Conservation (phyloP, 2,329 filamentous ascomycete species). For the Alternaria infectoria region DNA sequence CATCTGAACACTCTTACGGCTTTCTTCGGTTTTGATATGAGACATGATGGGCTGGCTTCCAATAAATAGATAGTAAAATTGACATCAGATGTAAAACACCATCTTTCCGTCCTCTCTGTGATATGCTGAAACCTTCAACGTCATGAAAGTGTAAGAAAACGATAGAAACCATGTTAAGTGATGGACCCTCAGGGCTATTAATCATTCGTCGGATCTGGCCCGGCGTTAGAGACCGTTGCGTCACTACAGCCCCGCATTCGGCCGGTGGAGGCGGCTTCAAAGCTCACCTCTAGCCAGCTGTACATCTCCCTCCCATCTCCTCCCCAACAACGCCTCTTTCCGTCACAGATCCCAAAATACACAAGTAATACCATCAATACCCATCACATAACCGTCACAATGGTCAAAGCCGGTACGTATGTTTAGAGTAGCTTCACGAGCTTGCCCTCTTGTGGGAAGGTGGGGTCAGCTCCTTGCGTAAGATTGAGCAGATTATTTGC, state of each 20-base stretch:
- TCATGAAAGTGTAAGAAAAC: constrained; percentile 1
- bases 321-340: constrained; percentile 14
- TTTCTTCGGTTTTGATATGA: constrained; percentile 11
- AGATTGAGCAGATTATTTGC: constrained; percentile 66
- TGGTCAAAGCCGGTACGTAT: constrained; percentile 95
- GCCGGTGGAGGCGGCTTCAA: constrained; percentile 19
- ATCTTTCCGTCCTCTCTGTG: not conserved
- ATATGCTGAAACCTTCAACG: constrained; percentile 3
- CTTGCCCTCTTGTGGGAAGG: constrained; percentile 37
- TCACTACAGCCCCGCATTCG: constrained; percentile 42
- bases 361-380: constrained; percentile 17
- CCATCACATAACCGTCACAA: constrained; percentile 68
- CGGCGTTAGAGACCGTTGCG: constrained; percentile 31
- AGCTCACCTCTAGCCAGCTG: constrained; percentile 19
- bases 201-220: constrained; percentile 37
- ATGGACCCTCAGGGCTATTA: constrained; percentile 19
- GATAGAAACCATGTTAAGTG: not conserved
- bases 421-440: constrained; percentile 16
- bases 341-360: constrained; percentile 15
- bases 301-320: not conserved
- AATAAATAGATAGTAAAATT: constrained; percentile 25
- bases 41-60: constrained; percentile 5
- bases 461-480: constrained; percentile 53
- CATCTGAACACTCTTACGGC: constrained; percentile 24
- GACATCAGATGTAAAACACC: constrained; percentile 17